These are phyloP conservation scores for Citeromyces matritensis DNA, from an alignment of 805 yeast species.

Conservation along the genomic window DNA sequence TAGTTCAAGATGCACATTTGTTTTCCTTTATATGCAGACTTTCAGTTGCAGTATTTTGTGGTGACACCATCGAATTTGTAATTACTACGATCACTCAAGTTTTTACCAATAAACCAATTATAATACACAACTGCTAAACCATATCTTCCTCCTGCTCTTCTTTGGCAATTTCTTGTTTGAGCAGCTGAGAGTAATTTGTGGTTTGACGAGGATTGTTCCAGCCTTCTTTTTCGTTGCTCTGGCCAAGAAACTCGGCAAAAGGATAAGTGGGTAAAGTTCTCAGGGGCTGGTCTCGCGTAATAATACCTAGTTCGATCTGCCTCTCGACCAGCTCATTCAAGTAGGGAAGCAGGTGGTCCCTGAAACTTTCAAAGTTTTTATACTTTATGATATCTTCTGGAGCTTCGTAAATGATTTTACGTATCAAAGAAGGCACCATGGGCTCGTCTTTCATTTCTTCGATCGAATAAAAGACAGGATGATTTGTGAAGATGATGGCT, in stretches of 20 bases:
- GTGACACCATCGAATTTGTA: too few relatives aligned
- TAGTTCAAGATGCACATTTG: too few relatives aligned
- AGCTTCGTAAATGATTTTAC: conserved; percentile 48
- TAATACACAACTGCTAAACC: too few relatives aligned
- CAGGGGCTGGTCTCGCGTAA: conserved; percentile 36
- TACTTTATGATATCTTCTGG: conserved; percentile 53
- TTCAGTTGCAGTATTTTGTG: too few relatives aligned
- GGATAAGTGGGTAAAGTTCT: conserved; percentile 49
- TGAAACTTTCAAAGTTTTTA: conserved; percentile 41
- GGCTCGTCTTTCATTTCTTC: conserved; percentile 80
- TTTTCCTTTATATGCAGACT: too few relatives aligned
- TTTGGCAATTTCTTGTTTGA: too few relatives aligned
- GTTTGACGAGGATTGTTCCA: conserved; percentile 20
- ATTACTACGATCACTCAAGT: too few relatives aligned
- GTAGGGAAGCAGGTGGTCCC: conserved; percentile 45
- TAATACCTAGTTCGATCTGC: conserved; percentile 42
- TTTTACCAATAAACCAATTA: too few relatives aligned
- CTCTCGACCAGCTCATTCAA: conserved; percentile 40
- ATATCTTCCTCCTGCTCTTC: too few relatives aligned
- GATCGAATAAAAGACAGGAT: conserved; percentile 63
- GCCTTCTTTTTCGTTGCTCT: conserved; percentile 20
- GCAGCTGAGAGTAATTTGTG: too few relatives aligned
- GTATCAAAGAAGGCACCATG: conserved; percentile 47
- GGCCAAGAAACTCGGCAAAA: conserved; percentile 36
- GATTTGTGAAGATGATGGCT: conserved; percentile 63